phyloP scores from a whole-genome alignment of 2,329 filamentous ascomycete genomes.

The Epichloe baconii region DNA sequence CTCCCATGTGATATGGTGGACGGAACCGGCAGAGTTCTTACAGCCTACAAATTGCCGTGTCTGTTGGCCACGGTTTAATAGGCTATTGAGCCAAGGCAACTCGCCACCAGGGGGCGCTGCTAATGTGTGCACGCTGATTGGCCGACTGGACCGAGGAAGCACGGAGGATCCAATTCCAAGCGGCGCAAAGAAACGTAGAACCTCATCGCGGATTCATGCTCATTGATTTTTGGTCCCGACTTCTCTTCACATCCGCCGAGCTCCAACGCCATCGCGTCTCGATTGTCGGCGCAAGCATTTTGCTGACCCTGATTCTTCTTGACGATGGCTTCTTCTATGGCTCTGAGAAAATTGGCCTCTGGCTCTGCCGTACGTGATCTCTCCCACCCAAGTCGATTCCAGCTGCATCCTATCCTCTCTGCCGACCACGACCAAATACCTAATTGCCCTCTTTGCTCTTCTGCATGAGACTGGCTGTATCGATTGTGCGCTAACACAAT shows the following conservation, averaged over 20 bases:
- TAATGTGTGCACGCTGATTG: slow-evolving; percentile 18
- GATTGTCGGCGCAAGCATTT: slow-evolving; percentile 18
- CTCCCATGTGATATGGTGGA: not conserved
- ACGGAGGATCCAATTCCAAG: slow-evolving; percentile 8
- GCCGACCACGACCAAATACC: not conserved
- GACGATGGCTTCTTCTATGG: slow-evolving; percentile 50
- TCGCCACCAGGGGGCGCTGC: not conserved
- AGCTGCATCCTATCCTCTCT: not conserved
- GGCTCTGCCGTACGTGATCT: slow-evolving; percentile 39
- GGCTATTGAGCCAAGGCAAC: slow-evolving; percentile 3
- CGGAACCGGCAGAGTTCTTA: no score
- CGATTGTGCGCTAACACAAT: not conserved
- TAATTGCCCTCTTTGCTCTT: not conserved
- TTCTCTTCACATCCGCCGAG: not conserved
- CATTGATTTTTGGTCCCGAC: not conserved
- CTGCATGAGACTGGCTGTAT: not conserved
- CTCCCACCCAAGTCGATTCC: not conserved
- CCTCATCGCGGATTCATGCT: slow-evolving; percentile 8
- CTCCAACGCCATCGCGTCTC: slow-evolving; percentile 2
- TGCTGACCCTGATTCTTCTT: slow-evolving; percentile 17
- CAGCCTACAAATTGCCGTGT: not conserved
- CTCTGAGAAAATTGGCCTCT: slow-evolving; percentile 46
- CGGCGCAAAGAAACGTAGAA: slow-evolving; percentile 14
- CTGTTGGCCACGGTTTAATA: slow-evolving; percentile 1
- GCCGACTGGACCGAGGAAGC: slow-evolving; percentile 22